These are phyloP conservation scores for Globisporangium carolinianum DNA, from an alignment of 352 stramenopile genomes.

Conservation along the genomic window DNA sequence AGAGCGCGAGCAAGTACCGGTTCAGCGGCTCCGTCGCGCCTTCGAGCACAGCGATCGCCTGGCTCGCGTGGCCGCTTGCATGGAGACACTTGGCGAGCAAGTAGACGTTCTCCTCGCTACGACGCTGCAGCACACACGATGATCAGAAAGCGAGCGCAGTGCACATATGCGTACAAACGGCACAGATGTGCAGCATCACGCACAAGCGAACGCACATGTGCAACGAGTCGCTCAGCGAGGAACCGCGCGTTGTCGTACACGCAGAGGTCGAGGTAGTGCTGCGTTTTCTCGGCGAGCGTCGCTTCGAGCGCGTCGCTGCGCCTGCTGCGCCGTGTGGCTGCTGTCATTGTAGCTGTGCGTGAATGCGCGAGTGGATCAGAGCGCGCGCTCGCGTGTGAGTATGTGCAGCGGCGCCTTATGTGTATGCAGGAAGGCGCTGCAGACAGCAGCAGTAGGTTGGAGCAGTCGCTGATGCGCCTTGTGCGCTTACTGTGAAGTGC, in stretches of 20 bases:
- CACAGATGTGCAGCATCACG: background rate
- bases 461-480: no score
- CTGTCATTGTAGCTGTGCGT: background rate
- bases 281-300: conserved; percentile 38
- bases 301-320: conserved; percentile 31
- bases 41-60: conserved; percentile 51
- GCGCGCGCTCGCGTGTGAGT: no score
- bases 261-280: conserved; percentile 42
- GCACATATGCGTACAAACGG: background rate
- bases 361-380: no score
- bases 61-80: conserved; percentile 37
- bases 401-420: no score
- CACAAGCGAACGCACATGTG: conserved; percentile 37
- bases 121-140: conserved; percentile 23
- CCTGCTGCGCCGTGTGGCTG: background rate
- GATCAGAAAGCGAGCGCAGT: background rate
- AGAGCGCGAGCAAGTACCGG: conserved; percentile 57
- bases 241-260: conserved; percentile 71
- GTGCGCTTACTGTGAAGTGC: no score
- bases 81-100: conserved; percentile 65
- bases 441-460: no score
- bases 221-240: conserved; percentile 74
- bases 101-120: conserved; percentile 44
- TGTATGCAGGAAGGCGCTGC: no score
- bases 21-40: conserved; percentile 38